phyloP scores from a whole-genome alignment of 805 yeast species.

The Candida sonorensis region DNA sequence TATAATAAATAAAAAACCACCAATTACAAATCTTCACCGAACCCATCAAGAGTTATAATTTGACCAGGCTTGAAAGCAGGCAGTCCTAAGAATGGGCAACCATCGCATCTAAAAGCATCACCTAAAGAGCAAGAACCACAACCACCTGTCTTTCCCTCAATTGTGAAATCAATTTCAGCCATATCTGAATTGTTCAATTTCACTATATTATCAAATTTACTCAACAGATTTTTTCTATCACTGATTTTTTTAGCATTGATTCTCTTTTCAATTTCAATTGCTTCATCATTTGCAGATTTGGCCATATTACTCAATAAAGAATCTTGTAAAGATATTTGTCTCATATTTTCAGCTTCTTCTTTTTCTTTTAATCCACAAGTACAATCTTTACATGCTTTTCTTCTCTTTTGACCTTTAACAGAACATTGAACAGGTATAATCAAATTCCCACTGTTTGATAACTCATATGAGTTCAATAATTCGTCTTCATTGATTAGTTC shows the following conservation, averaged over 20 bases:
- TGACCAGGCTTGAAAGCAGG: slow-evolving; percentile 99
- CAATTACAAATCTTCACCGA: slow-evolving; percentile 65
- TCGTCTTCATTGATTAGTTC: slow-evolving; percentile 54
- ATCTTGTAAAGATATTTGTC: slow-evolving; percentile 37
- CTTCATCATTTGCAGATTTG: slow-evolving; percentile 45
- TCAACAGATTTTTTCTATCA: slow-evolving; percentile 26
- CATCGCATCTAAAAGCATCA: slow-evolving; percentile 97
- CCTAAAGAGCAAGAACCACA: slow-evolving; percentile 97
- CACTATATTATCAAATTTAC: slow-evolving; percentile 11
- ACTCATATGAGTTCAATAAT: slow-evolving; percentile 30
- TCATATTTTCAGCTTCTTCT: slow-evolving; percentile 58
- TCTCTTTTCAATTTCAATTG: slow-evolving; percentile 46
- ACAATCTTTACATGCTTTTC: slow-evolving; percentile 97
- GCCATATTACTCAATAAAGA: slow-evolving; percentile 41
- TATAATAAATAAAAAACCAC: not conserved
- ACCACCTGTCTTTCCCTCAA: slow-evolving; percentile 96
- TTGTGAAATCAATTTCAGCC: slow-evolving; percentile 89
- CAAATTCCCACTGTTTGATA: slow-evolving; percentile 27
- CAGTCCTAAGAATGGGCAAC: slow-evolving; percentile 93
- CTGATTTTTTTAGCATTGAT: no score
- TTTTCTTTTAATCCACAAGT: slow-evolving; percentile 92
- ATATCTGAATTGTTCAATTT: slow-evolving; percentile 57
- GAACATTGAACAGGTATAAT: slow-evolving; percentile 53
- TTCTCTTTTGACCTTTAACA: slow-evolving; percentile 49
- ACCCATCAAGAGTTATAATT: slow-evolving; percentile 64